Base-by-base conservation (phyloP, 179 eudicot genomes). In the Beta lomatogona region DNA sequence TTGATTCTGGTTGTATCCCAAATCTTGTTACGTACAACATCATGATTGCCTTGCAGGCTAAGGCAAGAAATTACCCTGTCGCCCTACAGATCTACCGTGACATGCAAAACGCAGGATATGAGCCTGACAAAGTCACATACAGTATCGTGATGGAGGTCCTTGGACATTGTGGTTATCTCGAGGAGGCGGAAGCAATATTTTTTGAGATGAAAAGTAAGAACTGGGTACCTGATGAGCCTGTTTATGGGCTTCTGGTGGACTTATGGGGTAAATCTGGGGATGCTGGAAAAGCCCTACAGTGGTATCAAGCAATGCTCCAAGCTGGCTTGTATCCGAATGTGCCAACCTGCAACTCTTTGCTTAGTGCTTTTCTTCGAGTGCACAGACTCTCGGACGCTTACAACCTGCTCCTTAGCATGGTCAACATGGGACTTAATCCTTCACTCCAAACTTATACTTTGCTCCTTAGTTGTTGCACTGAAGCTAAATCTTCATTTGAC, bases 181-280 rank as follows among this genome's bases (percentile, higher is more conserved):
- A 96, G 79, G 98, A 96, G 83, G 97, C 97, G 0, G 99, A 96
- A 90, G 93, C 87, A 12, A 85, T 94, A 79, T 94, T 89, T 83
- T 73, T 87, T 3, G 99, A 94, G 88, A 94, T 96, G 99, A 94
- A 84, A 61, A 83, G 85, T 65, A 94, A 91, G 89, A 91, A 93
- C 45, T 96, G 99, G 99, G 89, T 94, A 4, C 99, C 99, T 2
- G 99, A 96, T 71, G 99, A 94, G 78, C 99, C 96, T 48, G 98
- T 96, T 31, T 96, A 94, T 75, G 99, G 99, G 45, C 94, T 94
- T 76, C 87, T 96, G 11, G 99, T 96, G 36, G 99, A 94, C 76
- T 81, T 96, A 67, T 96, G 99, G 99, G 99, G 99, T 14, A 96
- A 96, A 85, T 88, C 91, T 3, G 99, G 99, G 46, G 91, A 96